A percentile compares a stretch with the other conserved stretches of the same genome.
phyloP scores from a whole-genome alignment of 2,329 filamentous ascomycete species.

The Falciphora oryzae region DNA sequence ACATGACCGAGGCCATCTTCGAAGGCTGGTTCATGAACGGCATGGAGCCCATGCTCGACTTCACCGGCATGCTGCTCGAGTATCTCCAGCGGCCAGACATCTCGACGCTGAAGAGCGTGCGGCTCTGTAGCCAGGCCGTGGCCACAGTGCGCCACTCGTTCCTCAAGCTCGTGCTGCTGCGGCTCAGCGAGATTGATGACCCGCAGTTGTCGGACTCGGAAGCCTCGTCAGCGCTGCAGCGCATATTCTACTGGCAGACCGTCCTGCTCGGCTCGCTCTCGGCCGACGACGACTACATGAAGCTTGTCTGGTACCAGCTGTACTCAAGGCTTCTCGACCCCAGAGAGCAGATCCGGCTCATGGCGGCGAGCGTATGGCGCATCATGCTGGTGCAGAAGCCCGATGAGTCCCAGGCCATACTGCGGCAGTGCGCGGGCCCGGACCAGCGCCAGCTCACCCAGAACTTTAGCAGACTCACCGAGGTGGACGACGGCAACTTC shows the following conservation, averaged over 20 bases:
- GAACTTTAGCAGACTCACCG: constrained; percentile 78
- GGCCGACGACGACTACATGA: constrained; percentile 73
- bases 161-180: constrained; percentile 70
- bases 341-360: constrained; percentile 59
- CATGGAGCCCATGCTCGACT: constrained; percentile 76
- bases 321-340: constrained; percentile 81
- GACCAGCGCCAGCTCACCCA: constrained; percentile 67
- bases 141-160: constrained; percentile 70
- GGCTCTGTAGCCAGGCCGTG: constrained; percentile 84
- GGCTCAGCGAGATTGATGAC: constrained; percentile 77
- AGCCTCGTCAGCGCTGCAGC: constrained; percentile 68
- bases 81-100: constrained; percentile 84
- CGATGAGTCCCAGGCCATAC: constrained; percentile 66
- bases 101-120: constrained; percentile 73
- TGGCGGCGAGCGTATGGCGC: constrained; percentile 82
- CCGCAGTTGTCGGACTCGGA: constrained; percentile 53
- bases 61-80: constrained; percentile 77
- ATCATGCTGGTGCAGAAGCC: constrained; percentile 92
- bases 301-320: constrained; percentile 85
- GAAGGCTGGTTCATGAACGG: constrained; percentile 96
- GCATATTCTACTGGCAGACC: constrained; percentile 92
- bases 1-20: constrained; percentile 85
- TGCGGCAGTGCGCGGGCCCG: constrained; percentile 63
- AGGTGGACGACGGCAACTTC: constrained; percentile 85
- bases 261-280: constrained; percentile 76